These are phyloP conservation scores for Thalassiosira exigua DNA, from an alignment of 352 stramenopile genomes.

Conservation along the genomic window DNA sequence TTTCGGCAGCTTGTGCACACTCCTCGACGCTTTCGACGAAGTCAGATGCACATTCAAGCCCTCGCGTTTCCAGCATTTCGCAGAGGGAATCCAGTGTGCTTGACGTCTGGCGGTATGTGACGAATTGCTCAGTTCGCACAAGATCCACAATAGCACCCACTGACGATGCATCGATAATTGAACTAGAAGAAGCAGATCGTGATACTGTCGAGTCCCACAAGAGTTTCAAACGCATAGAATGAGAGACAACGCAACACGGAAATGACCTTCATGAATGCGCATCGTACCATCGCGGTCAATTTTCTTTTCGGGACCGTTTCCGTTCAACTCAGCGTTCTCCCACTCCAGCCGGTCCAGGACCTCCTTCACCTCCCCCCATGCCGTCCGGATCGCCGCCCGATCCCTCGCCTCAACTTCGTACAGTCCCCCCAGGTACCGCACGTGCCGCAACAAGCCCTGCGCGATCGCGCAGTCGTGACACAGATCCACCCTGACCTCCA, in stretches of 20 bases:
- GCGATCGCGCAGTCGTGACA: conserved; percentile 69
- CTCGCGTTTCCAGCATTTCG: conserved; percentile 53
- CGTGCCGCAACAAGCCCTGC: conserved; percentile 73
- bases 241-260: no score
- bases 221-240: no score
- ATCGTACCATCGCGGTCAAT: no score
- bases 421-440: conserved; percentile 61
- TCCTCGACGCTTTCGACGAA: conserved; percentile 79
- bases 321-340: conserved; percentile 30
- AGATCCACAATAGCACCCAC: conserved; percentile 51
- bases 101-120: conserved; percentile 46
- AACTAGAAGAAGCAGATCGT: conserved; percentile 11
- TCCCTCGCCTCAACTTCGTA: conserved; percentile 64
- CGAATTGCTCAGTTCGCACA: conserved; percentile 40
- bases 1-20: conserved; percentile 37
- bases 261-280: no score
- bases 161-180: no score
- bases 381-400: conserved; percentile 60
- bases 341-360: conserved; percentile 33
- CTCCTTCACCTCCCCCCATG: conserved; percentile 57
- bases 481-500: conserved; percentile 72
- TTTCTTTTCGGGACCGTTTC: no score
- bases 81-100: conserved; percentile 48
- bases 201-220: no score
- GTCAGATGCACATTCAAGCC: conserved; percentile 60